These are phyloP conservation scores for Alternaria brassicae DNA, from an alignment of 2,329 filamentous ascomycete species.

Conservation along the genomic window DNA sequence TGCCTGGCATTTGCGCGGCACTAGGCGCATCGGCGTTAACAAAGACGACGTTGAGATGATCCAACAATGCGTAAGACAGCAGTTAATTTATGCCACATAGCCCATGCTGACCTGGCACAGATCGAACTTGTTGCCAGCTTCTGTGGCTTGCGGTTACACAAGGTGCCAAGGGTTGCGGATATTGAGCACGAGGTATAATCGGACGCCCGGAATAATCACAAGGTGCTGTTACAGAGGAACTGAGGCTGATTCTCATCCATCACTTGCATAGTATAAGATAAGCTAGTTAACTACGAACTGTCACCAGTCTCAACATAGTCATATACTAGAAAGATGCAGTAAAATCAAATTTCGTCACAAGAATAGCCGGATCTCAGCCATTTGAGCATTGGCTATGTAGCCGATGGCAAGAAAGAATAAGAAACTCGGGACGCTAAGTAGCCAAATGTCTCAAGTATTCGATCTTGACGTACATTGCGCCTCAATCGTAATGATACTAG, in stretches of 20 bases:
- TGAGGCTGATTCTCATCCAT: neutral
- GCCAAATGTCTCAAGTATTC: neutral
- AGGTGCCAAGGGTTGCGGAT: constrained; percentile 41
- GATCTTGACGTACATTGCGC: too few relatives aligned
- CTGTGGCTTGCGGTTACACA: constrained; percentile 35
- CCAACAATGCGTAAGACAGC: constrained; percentile 50
- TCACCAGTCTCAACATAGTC: neutral
- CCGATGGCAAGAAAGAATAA: neutral
- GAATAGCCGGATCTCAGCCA: neutral
- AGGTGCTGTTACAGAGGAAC: neutral
- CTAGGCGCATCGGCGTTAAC: constrained; percentile 57
- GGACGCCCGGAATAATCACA: neutral
- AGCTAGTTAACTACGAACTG: neutral
- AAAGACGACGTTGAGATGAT: constrained; percentile 54
- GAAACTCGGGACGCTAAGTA: neutral
- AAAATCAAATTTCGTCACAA: neutral
- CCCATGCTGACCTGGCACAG: constrained; percentile 23
- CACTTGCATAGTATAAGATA: neutral
- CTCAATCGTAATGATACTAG: too few relatives aligned
- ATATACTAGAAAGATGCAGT: neutral
- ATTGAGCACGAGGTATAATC: constrained; percentile 43
- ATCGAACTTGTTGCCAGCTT: constrained; percentile 43
- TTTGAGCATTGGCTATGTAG: neutral
- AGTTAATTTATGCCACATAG: neutral
- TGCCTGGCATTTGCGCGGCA: constrained; percentile 63